Conservation (phyloP, 352 stramenopile genomes). For the Phytophthora fragariae region DNA sequence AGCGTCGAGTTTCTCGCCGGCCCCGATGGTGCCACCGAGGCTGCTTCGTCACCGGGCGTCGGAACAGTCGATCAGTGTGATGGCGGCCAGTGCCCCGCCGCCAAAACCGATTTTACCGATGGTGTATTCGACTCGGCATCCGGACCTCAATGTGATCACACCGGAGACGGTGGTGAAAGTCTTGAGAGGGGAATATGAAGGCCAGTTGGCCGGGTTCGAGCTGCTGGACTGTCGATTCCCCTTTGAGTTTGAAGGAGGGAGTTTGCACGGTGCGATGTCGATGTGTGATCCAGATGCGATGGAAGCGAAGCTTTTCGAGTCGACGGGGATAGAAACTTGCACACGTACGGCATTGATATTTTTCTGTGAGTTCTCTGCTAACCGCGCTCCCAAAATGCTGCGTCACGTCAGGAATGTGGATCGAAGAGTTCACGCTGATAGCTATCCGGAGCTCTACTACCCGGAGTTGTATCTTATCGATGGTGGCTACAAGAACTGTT, state of each 20-base stretch:
- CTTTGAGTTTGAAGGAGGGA: slow-evolving; percentile 60
- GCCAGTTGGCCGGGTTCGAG: slow-evolving; percentile 37
- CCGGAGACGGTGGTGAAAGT: slow-evolving; percentile 52
- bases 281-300: slow-evolving; percentile 54
- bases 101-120: slow-evolving; percentile 51
- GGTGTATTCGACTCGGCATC: slow-evolving; percentile 58
- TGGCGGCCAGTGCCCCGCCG: slow-evolving; percentile 4
- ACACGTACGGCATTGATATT: slow-evolving; percentile 63
- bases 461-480: slow-evolving; percentile 77
- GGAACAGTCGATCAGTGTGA: slow-evolving; percentile 18
- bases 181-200: slow-evolving; percentile 46
- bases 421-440: slow-evolving; percentile 61
- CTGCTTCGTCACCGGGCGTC: slow-evolving; percentile 21
- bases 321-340: slow-evolving; percentile 23
- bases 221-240: slow-evolving; percentile 72
- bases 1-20: slow-evolving; percentile 3
- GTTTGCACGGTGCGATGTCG: slow-evolving; percentile 45
- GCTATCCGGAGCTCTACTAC: slow-evolving; percentile 71
- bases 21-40: slow-evolving; percentile 6
- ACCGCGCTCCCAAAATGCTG: slow-evolving; percentile 76
- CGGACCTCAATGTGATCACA: slow-evolving; percentile 69
- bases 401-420: slow-evolving; percentile 71
- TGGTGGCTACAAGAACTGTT: slow-evolving; percentile 79
- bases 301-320: slow-evolving; percentile 49
- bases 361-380: slow-evolving; percentile 78